Percentiles rank a stretch among this genome's conserved stretches.
Evolutionary conservation across 1,284 basidiomycete genomes (phyloP).

Genomic region (Ustilago tritici): DNA sequence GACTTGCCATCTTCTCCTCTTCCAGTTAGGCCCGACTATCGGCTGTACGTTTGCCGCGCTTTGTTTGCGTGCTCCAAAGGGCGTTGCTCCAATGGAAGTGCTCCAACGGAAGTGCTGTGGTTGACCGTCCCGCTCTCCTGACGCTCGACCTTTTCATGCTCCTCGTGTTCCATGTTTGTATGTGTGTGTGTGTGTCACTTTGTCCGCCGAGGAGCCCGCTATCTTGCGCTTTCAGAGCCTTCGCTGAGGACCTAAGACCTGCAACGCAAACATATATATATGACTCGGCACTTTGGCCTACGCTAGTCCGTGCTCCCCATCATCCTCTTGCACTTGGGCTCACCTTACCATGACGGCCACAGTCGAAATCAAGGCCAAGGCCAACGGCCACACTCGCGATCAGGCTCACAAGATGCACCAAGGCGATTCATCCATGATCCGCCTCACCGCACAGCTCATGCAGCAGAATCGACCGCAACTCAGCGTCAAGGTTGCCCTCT

Average conservation of each 20-base stretch:
- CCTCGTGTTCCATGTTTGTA: background rate
- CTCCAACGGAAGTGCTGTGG: background rate
- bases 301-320: background rate
- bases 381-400: constrained; percentile 19
- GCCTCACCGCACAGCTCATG: constrained; percentile 38
- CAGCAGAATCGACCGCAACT: constrained; percentile 33
- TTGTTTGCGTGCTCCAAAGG: background rate
- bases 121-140: constrained; percentile 12
- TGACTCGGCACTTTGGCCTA: background rate
- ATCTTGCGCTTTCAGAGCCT: background rate
- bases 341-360: constrained; percentile 4
- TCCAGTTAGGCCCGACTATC: background rate
- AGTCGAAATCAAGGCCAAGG: constrained; percentile 4
- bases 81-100: too few relatives aligned
- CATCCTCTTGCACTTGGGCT: background rate
- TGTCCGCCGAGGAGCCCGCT: background rate
- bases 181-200: constrained; percentile 9
- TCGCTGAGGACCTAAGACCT: background rate
- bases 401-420: constrained; percentile 28
- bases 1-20: background rate
- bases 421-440: constrained; percentile 33
- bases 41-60: background rate
- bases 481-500: constrained; percentile 31
- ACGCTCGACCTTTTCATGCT: constrained; percentile 1
- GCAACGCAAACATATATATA: constrained; percentile 4